phyloP scores from a whole-genome alignment of 129 eudicot species.

The Chrysanthemum lavandulifolium region DNA sequence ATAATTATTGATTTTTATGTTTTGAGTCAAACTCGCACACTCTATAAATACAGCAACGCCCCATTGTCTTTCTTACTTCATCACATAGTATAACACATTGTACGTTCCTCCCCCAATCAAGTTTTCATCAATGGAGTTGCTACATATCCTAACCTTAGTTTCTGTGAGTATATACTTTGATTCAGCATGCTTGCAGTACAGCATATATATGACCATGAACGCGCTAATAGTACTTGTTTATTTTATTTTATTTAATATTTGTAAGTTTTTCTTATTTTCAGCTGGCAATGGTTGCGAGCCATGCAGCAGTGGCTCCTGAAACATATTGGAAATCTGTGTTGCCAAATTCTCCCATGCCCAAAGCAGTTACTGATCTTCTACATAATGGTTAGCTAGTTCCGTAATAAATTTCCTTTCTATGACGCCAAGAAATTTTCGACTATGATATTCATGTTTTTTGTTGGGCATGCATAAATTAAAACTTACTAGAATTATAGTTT shows the following conservation, averaged over 20 bases:
- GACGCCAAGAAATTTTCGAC: too few species aligned
- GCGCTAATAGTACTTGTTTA: not conserved
- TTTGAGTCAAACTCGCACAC: not conserved
- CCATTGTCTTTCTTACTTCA: slow-evolving; percentile 2
- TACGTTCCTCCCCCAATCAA: not conserved
- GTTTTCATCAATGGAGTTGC: slow-evolving; percentile 34
- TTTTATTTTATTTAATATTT: not conserved
- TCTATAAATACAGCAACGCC: slow-evolving; percentile 19
- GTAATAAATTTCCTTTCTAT: not conserved
- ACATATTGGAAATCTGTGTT: slow-evolving; percentile 58
- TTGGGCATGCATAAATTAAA: slow-evolving; percentile 1
- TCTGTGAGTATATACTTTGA: slow-evolving; percentile 37
- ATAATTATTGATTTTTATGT: too few species aligned
- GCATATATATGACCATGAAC: not conserved
- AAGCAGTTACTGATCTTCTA: slow-evolving; percentile 45
- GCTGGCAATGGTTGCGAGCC: slow-evolving; percentile 40
- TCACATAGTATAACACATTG: slow-evolving; percentile 12
- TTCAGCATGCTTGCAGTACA: slow-evolving; percentile 21
- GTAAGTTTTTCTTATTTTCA: slow-evolving; percentile 15
- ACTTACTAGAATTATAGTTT: not conserved
- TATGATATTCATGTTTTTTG: not conserved
- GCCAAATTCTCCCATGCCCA: slow-evolving; percentile 65
- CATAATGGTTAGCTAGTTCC: slow-evolving; percentile 25
- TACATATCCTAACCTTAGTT: slow-evolving; percentile 38
- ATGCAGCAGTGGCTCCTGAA: slow-evolving; percentile 47